phyloP scores from a whole-genome alignment of 345 rosid genomes.

The Lepidium sativum region DNA sequence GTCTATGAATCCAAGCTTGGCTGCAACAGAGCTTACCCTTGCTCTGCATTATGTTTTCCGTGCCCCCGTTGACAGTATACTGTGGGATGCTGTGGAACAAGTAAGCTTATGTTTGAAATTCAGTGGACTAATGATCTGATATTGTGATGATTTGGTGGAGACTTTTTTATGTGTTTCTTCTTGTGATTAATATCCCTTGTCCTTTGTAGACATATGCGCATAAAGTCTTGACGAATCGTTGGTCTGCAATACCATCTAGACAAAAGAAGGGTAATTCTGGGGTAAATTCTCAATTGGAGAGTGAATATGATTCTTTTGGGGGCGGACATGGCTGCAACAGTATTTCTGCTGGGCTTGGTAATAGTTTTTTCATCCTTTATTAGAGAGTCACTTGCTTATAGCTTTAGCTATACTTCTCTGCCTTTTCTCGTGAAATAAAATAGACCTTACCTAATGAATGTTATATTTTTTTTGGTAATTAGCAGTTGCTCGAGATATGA shows the following conservation, averaged over 20 bases:
- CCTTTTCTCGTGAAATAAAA: too few species aligned
- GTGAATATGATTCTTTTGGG: constrained; percentile 87
- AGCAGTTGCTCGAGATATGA: constrained; percentile 87
- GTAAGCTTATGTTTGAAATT: constrained; percentile 30
- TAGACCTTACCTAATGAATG: too few species aligned
- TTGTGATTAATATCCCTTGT: background rate
- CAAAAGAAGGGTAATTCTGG: constrained; percentile 60
- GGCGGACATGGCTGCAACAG: constrained; percentile 89
- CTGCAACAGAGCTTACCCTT: constrained; percentile 68
- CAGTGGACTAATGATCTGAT: background rate
- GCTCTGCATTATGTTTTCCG: constrained; percentile 81
- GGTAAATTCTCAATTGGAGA: constrained; percentile 54
- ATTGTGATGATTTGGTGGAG: background rate
- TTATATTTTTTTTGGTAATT: constrained; percentile 34
- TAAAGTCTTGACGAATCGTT: constrained; percentile 76
- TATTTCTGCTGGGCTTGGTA: constrained; percentile 93
- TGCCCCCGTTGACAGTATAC: constrained; percentile 75
- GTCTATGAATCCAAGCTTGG: constrained; percentile 58
- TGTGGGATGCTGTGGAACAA: constrained; percentile 90
- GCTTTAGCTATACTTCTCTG: background rate
- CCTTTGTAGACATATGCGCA: constrained; percentile 73
- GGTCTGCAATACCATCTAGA: constrained; percentile 56
- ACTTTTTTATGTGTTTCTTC: background rate
- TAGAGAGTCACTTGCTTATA: background rate
- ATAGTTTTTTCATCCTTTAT: constrained; percentile 3